Percentiles rank a stretch among this genome's conserved stretches.
Evolutionary conservation across 345 rosid genomes (phyloP).

Genomic region (Eucalyptus regnans): DNA sequence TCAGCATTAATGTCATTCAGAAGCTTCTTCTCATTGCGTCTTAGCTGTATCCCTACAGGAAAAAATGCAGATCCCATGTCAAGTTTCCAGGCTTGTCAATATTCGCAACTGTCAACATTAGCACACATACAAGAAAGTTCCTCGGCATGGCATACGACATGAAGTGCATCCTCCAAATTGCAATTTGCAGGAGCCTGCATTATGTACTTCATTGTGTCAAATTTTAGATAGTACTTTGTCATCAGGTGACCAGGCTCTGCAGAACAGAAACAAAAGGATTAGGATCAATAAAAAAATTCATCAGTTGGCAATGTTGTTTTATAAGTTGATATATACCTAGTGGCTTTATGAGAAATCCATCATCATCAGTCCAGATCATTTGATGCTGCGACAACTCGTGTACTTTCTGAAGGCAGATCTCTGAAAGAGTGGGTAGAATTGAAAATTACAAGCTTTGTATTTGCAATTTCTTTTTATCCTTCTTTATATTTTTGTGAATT

Average conservation of each 20-base stretch:
- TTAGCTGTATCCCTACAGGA: conserved; percentile 92
- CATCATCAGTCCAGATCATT: conserved; percentile 84
- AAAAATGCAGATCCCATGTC: neutral
- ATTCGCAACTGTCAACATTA: neutral
- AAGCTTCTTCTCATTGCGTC: conserved; percentile 94
- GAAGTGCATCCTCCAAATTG: conserved; percentile 74
- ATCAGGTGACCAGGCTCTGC: conserved; percentile 92
- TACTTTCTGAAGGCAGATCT: conserved; percentile 70
- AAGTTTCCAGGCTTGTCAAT: neutral
- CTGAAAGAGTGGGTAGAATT: conserved; percentile 20
- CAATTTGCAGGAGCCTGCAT: conserved; percentile 55
- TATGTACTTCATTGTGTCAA: conserved; percentile 84
- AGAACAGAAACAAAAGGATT: neutral
- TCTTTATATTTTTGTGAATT: neutral
- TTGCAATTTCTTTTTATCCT: neutral
- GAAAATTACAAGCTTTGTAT: neutral
- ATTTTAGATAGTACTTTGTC: conserved; percentile 94
- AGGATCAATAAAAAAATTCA: neutral
- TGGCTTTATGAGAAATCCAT: conserved; percentile 84
- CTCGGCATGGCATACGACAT: conserved; percentile 68
- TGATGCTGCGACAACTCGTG: conserved; percentile 69
- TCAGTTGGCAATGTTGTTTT: neutral
- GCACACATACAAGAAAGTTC: conserved; percentile 79
- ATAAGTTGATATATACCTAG: conserved; percentile 37
- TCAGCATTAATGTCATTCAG: conserved; percentile 83